Evolutionary conservation across 495 filamentous ascomycete species (phyloP), one percentile per base, ranked within the genome.

Genomic region (Hypoxylon intermedium): DNA sequence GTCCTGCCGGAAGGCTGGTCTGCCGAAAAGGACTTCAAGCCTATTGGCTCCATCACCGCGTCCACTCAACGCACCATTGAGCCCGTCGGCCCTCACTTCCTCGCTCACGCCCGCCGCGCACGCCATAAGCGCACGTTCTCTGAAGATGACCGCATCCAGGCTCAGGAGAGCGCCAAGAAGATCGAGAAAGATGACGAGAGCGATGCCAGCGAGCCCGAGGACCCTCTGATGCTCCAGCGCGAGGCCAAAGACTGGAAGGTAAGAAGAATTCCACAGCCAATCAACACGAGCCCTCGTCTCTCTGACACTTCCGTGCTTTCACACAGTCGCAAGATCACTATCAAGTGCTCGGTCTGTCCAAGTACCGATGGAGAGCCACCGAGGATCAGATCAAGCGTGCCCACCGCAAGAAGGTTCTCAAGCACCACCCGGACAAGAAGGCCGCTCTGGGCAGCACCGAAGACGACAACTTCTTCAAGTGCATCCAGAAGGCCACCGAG

Each of bases 191-290:
- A 97, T 50, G 88, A 96, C 51, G 85, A 87, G 40, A 88, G 87
- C 65, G 91, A 97, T 50, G 93, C 94, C 75, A 93, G 89, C 78
- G 94, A 98, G 77, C 77, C 87, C 31, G 94, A 98, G 76, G 91
- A 96, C 68, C 86, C 89, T 45, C 81, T 94, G 79, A 89, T 97
- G 85, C 87, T 98, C 11, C 79, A 86, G 66, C 85, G 93, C 21
- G 93, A 98, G 64, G 91, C 94, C 58, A 98, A 98, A 82, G 94
- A 98, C 82, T 98, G 94, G 94, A 98, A 98, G 89, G 92, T 92
- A 76, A 54, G 78, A 53, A 55, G 77, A 50, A 36, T 46, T 24
- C 16, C 9, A 19, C 12, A 18, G 44, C 33, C 23, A 18, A 28
- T 53, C 24, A 9, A 18, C 12, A 41, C 2, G 3, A 13, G 7